A percentile compares a stretch with the other conserved stretches of the same genome.
Conservation (phyloP, 1,284 basidiomycete genomes). For the Puccinia coronata region DNA sequence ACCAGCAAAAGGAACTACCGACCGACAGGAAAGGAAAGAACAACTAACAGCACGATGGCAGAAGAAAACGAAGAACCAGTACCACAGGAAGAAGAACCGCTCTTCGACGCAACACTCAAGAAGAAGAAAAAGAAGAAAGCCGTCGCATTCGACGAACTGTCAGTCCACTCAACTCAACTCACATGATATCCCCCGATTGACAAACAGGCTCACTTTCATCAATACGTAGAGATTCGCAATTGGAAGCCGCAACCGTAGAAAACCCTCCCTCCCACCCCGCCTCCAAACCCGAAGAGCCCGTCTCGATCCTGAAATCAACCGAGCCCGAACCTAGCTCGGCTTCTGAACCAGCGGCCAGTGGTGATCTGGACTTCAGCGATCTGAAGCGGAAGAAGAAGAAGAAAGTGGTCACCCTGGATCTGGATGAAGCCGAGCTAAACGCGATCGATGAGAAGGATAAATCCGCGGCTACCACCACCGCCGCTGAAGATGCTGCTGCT, state of each 20-base stretch:
- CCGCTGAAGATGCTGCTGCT: slow-evolving; percentile 15
- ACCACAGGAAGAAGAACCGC: slow-evolving; percentile 66
- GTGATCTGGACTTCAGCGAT: slow-evolving; percentile 70
- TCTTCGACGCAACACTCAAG: slow-evolving; percentile 79
- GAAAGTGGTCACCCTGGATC: slow-evolving; percentile 31
- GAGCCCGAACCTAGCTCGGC: slow-evolving; percentile 7
- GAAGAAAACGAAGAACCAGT: slow-evolving; percentile 25
- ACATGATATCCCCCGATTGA: neutral
- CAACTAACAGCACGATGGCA: slow-evolving; percentile 12
- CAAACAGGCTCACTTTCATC: neutral
- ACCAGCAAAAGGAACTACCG: neutral
- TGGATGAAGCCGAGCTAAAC: slow-evolving; percentile 41
- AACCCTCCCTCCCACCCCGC: neutral
- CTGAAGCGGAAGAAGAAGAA: slow-evolving; percentile 70
- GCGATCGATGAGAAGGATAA: slow-evolving; percentile 14
- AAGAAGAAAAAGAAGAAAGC: slow-evolving; percentile 72
- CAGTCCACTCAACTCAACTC: slow-evolving; percentile 62
- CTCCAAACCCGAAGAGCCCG: slow-evolving; percentile 52
- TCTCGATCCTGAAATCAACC: slow-evolving; percentile 45
- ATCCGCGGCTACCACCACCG: neutral
- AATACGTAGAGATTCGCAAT: slow-evolving; percentile 11
- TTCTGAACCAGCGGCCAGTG: slow-evolving; percentile 49
- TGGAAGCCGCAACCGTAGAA: slow-evolving; percentile 28
- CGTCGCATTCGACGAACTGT: slow-evolving; percentile 76
- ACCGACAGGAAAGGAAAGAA: neutral